Conservation (phyloP, 176 grass and related monocot genomes). For the Aegilops speltoides region DNA sequence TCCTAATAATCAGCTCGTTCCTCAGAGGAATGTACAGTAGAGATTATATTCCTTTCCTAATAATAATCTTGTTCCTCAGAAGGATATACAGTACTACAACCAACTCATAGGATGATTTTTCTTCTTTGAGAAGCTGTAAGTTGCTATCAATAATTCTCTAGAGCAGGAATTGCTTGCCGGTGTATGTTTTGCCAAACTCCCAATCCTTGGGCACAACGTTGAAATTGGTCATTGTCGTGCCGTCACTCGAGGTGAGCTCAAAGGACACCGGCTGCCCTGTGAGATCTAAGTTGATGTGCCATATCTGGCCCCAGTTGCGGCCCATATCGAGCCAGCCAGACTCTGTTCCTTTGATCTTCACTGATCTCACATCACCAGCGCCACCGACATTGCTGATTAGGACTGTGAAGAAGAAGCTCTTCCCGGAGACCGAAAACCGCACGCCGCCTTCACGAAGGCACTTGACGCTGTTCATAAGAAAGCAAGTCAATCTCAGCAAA, state of each 20-base stretch:
- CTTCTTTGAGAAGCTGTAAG: constrained; percentile 19
- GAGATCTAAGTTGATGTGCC: constrained; percentile 89
- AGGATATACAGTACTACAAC: constrained; percentile 47
- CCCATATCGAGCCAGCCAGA: constrained; percentile 92
- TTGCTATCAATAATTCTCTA: constrained; percentile 36
- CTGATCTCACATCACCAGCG: constrained; percentile 69
- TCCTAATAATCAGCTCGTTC: constrained; percentile 27
- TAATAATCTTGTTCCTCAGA: constrained; percentile 37
- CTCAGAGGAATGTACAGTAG: constrained; percentile 47
- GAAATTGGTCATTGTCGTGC: constrained; percentile 66
- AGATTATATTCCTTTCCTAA: constrained; percentile 17
- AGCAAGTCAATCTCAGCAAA: constrained; percentile 13
- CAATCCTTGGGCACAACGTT: constrained; percentile 84
- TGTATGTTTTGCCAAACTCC: constrained; percentile 77
- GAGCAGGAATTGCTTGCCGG: constrained; percentile 89
- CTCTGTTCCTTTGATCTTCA: constrained; percentile 82
- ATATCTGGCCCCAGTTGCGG: constrained; percentile 92
- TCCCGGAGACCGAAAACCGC: constrained; percentile 64
- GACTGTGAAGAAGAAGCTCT: constrained; percentile 68
- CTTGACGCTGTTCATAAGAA: constrained; percentile 65
- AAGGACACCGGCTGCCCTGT: constrained; percentile 81
- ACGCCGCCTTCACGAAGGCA: constrained; percentile 80
- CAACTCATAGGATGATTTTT: constrained; percentile 26
- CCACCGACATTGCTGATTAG: constrained; percentile 95
- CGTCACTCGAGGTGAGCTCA: constrained; percentile 76